Conservation (phyloP, 371 early-diverging fungal species). For the Mucor circinelloides region DNA sequence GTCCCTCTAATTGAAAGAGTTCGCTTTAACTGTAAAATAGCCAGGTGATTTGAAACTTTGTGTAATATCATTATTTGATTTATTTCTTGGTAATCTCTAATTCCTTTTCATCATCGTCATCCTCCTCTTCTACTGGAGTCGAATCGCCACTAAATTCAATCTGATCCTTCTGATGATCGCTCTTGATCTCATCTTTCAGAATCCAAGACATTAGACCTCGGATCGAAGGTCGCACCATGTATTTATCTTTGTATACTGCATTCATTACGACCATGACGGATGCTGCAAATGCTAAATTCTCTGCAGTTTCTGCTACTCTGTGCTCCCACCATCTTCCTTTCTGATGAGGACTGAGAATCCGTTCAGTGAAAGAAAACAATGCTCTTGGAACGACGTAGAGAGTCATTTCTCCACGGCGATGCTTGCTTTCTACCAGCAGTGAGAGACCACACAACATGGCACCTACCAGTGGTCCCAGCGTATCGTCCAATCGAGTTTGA, state of each 20-base stretch:
- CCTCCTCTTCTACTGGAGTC: constrained; percentile 7
- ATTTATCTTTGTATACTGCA: constrained; percentile 46
- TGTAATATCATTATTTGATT: not conserved
- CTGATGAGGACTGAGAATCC: constrained; percentile 46
- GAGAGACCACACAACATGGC: constrained; percentile 63
- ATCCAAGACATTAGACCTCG: constrained; percentile 61
- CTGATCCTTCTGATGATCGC: not conserved
- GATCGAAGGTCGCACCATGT: constrained; percentile 54
- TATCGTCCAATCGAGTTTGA: constrained; percentile 44
- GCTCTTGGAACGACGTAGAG: constrained; percentile 65
- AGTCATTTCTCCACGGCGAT: constrained; percentile 67
- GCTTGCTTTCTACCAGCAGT: constrained; percentile 59
- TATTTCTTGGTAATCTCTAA: constrained; percentile 5
- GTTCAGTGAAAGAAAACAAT: constrained; percentile 54
- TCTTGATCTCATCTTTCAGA: constrained; percentile 35
- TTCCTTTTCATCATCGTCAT: constrained; percentile 2
- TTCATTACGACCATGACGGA: constrained; percentile 44
- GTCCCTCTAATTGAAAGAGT: too few species aligned
- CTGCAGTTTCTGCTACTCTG: constrained; percentile 30
- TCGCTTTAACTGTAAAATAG: too few species aligned
- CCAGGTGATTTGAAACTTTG: too few species aligned
- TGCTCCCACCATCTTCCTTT: constrained; percentile 43
- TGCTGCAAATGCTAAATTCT: constrained; percentile 41
- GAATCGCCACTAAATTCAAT: not conserved
- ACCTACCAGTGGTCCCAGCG: constrained; percentile 57